A percentile compares a stretch with the other conserved stretches of the same genome.
phyloP scores from a whole-genome alignment of 2,329 filamentous ascomycete genomes.

The Alternaria triticimaculans region DNA sequence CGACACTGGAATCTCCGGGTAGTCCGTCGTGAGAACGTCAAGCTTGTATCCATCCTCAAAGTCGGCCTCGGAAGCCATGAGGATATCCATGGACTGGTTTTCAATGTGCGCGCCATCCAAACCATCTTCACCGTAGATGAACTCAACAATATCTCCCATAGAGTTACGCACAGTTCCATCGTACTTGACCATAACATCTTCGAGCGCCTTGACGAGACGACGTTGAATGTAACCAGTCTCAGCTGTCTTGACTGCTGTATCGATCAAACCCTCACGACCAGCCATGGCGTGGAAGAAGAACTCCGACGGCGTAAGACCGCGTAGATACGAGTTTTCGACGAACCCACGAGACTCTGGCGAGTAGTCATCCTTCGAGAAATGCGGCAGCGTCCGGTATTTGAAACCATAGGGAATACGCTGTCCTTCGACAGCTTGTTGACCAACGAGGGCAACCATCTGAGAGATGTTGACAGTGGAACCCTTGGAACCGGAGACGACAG shows the following conservation, averaged over 20 bases:
- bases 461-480: conserved; percentile 99
- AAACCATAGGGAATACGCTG: conserved; percentile 99
- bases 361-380: conserved; percentile 99
- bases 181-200: conserved; percentile 97
- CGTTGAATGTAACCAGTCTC: conserved; percentile 99
- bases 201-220: conserved; percentile 95
- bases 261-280: conserved; percentile 98
- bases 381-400: conserved; percentile 95
- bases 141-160: conserved; percentile 93
- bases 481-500: conserved; percentile 96
- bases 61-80: conserved; percentile 76
- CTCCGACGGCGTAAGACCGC: conserved; percentile 91
- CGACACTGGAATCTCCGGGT: conserved; percentile 68
- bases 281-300: conserved; percentile 99
- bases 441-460: conserved; percentile 97
- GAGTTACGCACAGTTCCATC: conserved; percentile 98
- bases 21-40: conserved; percentile 80
- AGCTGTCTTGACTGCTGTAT: conserved; percentile 98
- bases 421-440: conserved; percentile 97
- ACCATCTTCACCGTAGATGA: conserved; percentile 97
- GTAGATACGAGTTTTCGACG: conserved; percentile 97
- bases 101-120: conserved; percentile 93
- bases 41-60: conserved; percentile 85
- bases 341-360: conserved; percentile 96
- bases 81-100: conserved; percentile 86